Percentiles rank a stretch among this genome's conserved stretches.
These are phyloP conservation scores for Plasmodium knowlesi DNA, from an alignment of 169 alveolate genomes.

Conservation along the genomic window DNA sequence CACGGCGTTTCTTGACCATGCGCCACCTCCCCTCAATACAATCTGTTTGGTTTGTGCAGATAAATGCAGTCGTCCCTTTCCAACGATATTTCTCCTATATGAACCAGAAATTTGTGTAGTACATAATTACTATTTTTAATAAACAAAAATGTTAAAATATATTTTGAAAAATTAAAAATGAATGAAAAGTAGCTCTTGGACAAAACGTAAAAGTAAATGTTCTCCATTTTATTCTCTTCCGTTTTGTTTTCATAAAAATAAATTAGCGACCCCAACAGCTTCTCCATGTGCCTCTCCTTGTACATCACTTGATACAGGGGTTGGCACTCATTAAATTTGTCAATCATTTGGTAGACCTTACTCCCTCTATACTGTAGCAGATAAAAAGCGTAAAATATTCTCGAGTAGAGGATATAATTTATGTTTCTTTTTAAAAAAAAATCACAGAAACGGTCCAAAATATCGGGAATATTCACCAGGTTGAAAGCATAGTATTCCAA, in stretches of 20 bases:
- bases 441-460: slow-evolving; percentile 50
- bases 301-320: slow-evolving; percentile 65
- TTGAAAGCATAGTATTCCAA: slow-evolving; percentile 73
- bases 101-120: slow-evolving; percentile 8
- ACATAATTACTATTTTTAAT: slow-evolving; percentile 55
- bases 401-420: slow-evolving; percentile 65
- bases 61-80: slow-evolving; percentile 7
- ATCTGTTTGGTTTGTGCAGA: slow-evolving; percentile 59
- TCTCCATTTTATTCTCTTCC: neutral
- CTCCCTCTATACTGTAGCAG: slow-evolving; percentile 14
- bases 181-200: slow-evolving; percentile 59
- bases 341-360: slow-evolving; percentile 34
- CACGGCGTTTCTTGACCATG: neutral
- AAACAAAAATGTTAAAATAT: slow-evolving; percentile 63
- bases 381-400: slow-evolving; percentile 73
- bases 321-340: slow-evolving; percentile 22
- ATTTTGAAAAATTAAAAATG: slow-evolving; percentile 71
- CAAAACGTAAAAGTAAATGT: slow-evolving; percentile 63
- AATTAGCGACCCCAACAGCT: slow-evolving; percentile 27
- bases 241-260: slow-evolving; percentile 56
- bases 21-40: neutral
- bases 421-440: slow-evolving; percentile 45
- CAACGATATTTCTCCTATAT: slow-evolving; percentile 21
- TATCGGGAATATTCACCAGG: slow-evolving; percentile 14
- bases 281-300: slow-evolving; percentile 58